Base-by-base conservation (phyloP, 495 filamentous ascomycete genomes). In the Sphaerosporella brunnea region DNA sequence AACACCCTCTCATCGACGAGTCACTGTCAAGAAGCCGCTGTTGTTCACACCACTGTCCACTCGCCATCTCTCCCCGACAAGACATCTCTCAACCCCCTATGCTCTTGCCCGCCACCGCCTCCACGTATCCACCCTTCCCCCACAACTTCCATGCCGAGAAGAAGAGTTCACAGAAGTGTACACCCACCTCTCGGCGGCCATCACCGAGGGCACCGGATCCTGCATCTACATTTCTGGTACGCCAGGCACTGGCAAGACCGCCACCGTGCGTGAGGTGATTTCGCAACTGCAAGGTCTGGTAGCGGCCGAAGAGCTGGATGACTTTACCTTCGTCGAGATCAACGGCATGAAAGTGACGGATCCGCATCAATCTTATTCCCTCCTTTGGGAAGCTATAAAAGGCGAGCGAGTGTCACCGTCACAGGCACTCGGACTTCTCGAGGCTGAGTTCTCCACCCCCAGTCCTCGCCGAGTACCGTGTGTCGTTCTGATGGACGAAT, bases 191-290 rank as follows among this genome's bases (percentile, higher is more conserved):
- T 86, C 93, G 54, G 79, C 85, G 8, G 92, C 92, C 49, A 96
- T 99, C 61, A 80, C 82, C 40, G 87, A 92, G 49, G 92, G 87
- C 30, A 80, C 81, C 3, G 92, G 92, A 5, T 75, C 85, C 3
- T 99, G 92, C 62, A 94, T 99, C 59, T 99, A 99, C 66, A 96
- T 99, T 46, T 94, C 92, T n/a, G 92, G 92, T 32, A 95, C 87
- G 0, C 92, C 92, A 0, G 92, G 92, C n/a, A 99, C 92, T 0
- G 92, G 92, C 45, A 99, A 99, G 60, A 99, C 92, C 4, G 92
- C 92, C 21, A 99, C 92, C 0, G 88, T 99, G 7, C 81, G 92
- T 47, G 92, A 96, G 64, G 90, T 95, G 2, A 79, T 96, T 5
- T 77, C 81, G 15, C 82, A 85, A 62, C 73, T 99, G 8, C 86